Evolutionary conservation across 2,329 filamentous ascomycete species (phyloP).

Genomic region (Beauveria scarabaeidicola): DNA sequence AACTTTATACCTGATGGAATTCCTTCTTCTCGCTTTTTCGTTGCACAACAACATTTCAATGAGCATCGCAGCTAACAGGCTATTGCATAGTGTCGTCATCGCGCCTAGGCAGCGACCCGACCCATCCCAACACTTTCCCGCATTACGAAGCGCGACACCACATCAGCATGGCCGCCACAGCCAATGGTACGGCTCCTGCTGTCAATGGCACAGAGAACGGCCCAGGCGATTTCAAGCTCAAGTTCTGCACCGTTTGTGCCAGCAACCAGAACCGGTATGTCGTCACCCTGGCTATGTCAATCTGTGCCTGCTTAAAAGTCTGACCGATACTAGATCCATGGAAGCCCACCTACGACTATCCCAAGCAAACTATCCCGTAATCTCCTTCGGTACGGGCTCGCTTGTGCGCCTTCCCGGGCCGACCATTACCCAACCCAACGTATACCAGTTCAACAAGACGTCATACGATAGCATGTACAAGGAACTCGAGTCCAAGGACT

Average conservation of each 20-base stretch:
- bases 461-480: constrained; percentile 93
- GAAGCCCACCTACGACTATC: constrained; percentile 94
- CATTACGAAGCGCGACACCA: neutral
- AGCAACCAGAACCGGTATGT: constrained; percentile 91
- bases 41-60: neutral
- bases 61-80: constrained; percentile 5
- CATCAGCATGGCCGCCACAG: constrained; percentile 29
- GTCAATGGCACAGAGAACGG: constrained; percentile 41
- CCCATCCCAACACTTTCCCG: constrained; percentile 11
- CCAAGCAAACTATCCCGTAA: constrained; percentile 81
- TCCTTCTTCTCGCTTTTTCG: neutral
- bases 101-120: constrained; percentile 7
- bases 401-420: constrained; percentile 89
- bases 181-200: constrained; percentile 29
- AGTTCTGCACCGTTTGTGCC: constrained; percentile 97
- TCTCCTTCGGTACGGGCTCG: constrained; percentile 94
- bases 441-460: constrained; percentile 96
- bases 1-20: constrained; percentile 27
- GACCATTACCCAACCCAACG: constrained; percentile 85
- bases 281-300: constrained; percentile 5
- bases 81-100: constrained; percentile 1
- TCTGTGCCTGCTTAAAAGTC: neutral
- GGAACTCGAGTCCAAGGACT: constrained; percentile 79
- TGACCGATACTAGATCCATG: constrained; percentile 60
- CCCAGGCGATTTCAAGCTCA: constrained; percentile 69